Percentiles rank a stretch among this genome's conserved stretches.
phyloP scores from a whole-genome alignment of 257 asterid genomes.

The Nicotiana sylvestris region DNA sequence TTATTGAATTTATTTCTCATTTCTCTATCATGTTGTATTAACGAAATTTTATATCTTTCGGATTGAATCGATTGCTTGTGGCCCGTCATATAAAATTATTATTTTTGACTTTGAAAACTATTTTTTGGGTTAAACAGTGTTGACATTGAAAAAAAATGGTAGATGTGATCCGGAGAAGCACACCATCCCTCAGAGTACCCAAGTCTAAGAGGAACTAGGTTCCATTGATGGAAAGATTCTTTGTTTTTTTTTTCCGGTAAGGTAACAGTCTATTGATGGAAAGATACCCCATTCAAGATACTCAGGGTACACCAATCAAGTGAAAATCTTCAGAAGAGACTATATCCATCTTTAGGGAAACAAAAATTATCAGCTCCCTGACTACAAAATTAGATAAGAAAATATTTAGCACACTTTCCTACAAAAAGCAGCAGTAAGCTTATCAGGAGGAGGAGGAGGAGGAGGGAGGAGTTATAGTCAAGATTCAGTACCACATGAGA shows the following conservation, averaged over 20 bases:
- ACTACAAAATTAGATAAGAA: background rate
- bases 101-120: no score
- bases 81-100: no score
- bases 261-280: background rate
- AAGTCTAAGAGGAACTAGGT: background rate
- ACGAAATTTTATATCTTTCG: no score
- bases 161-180: background rate
- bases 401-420: background rate
- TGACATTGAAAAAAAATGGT: background rate
- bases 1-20: no score
- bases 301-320: background rate
- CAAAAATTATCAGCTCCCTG: background rate
- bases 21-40: no score
- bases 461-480: background rate
- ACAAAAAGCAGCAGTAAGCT: background rate
- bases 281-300: background rate
- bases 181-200: background rate
- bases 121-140: no score
- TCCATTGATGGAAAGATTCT: background rate
- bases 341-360: background rate
- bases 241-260: no score
- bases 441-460: background rate
- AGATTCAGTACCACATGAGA: background rate
- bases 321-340: background rate
- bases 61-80: no score